Evolutionary conservation across 257 asterid genomes (phyloP).

Genomic region (Solanum corneliomulleri): DNA sequence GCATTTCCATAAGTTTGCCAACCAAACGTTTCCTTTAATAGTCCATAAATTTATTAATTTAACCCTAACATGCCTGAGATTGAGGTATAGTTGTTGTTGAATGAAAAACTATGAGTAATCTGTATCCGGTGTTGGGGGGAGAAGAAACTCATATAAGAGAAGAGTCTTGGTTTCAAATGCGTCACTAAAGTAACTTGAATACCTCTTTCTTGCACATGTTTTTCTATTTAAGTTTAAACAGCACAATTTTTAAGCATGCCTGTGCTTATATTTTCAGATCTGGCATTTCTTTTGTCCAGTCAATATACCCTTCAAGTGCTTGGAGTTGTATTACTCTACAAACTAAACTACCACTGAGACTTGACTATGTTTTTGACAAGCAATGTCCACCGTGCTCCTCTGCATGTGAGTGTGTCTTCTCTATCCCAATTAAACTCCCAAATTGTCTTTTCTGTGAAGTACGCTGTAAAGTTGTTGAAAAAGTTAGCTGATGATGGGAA

Average conservation of each 20-base stretch:
- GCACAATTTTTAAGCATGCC: not conserved
- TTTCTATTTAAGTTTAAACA: not conserved
- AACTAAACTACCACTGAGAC: not conserved
- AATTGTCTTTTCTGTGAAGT: not conserved
- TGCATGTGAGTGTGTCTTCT: not conserved
- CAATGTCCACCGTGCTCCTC: not conserved
- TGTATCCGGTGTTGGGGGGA: not conserved
- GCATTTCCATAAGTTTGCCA: not conserved
- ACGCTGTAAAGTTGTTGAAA: constrained; percentile 37
- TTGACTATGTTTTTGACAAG: not conserved
- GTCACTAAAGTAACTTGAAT: not conserved
- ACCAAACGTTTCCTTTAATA: not conserved
- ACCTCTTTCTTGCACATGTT: not conserved
- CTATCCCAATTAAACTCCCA: not conserved
- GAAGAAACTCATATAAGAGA: not conserved
- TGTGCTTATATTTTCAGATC: not conserved
- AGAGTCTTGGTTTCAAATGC: not conserved
- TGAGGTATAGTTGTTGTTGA: not conserved
- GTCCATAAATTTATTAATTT: not conserved
- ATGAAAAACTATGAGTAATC: not conserved
- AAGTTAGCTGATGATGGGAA: constrained; percentile 32
- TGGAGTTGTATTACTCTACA: not conserved
- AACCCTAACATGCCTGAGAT: not conserved
- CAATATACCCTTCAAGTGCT: not conserved
- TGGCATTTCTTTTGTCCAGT: not conserved